Evolutionary conservation across 139 green algal species (phyloP).

Genomic region (Haematococcus lacustris): DNA sequence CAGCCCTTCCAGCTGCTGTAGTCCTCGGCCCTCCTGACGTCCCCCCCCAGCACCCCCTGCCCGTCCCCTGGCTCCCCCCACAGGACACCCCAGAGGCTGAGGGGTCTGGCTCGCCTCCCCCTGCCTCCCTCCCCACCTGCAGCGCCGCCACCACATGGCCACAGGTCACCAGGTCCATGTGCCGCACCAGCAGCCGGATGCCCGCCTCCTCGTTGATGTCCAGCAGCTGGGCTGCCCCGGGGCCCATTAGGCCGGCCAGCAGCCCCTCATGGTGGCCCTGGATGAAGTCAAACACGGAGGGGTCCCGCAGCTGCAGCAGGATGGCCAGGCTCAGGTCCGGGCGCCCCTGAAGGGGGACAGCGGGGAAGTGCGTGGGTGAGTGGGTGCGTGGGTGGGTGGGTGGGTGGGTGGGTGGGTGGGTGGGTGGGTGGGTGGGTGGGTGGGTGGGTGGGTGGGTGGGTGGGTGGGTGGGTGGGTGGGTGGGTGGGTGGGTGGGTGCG

Average conservation of each 20-base stretch:
- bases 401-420: no score
- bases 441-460: no score
- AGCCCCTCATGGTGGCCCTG: conserved; percentile 6
- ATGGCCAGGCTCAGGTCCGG: conserved; percentile 68
- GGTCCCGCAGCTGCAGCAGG: conserved; percentile 53
- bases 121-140: conserved; percentile 23
- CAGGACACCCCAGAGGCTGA: not conserved
- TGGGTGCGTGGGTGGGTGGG: no score
- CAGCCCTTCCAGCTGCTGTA: no score
- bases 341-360: conserved; percentile 39
- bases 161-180: conserved; percentile 21
- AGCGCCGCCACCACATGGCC: conserved; percentile 39
- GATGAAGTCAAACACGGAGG: conserved; percentile 27
- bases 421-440: no score
- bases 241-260: conserved; percentile 10
- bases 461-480: no score
- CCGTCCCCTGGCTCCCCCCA: not conserved
- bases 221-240: conserved; percentile 15
- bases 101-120: no score
- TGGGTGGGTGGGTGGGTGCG: no score
- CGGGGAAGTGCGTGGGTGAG: not conserved
- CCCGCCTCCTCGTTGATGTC: conserved; percentile 20
- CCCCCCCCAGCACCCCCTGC: not conserved
- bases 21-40: no score
- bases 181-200: conserved; percentile 16